These are phyloP conservation scores for Trichophyton benhamiae DNA, from an alignment of 2,329 filamentous ascomycete genomes.

Conservation along the genomic window DNA sequence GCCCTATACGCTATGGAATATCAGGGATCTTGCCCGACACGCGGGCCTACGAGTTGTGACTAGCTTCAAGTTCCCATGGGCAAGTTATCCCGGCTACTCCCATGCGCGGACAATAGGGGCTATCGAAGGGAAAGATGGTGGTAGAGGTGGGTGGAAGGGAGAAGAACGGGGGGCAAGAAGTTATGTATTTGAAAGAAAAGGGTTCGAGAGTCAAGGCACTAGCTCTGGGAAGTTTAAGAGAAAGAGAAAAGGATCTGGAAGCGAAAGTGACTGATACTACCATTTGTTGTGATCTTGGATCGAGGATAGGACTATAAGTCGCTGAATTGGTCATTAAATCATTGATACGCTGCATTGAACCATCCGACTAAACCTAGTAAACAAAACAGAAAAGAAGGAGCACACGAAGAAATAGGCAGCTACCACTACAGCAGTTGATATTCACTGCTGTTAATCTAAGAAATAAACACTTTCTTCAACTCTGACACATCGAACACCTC, in stretches of 20 bases:
- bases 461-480: constrained; percentile 84
- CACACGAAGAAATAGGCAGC: too few species aligned
- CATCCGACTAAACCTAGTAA: background rate
- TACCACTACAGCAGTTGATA: background rate
- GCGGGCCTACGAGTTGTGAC: constrained; percentile 35
- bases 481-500: constrained; percentile 50
- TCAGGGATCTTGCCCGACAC: constrained; percentile 74
- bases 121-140: constrained; percentile 28
- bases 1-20: constrained; percentile 93
- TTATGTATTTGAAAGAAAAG: constrained; percentile 35
- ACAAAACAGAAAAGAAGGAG: background rate
- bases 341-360: background rate
- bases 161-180: constrained; percentile 37
- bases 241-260: constrained; percentile 27
- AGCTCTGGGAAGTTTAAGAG: constrained; percentile 10
- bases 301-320: background rate
- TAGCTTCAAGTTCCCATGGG: constrained; percentile 38
- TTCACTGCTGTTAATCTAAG: constrained; percentile 34
- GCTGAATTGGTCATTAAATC: background rate
- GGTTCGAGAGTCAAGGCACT: constrained; percentile 22
- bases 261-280: constrained; percentile 19
- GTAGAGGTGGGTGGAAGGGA: constrained; percentile 35
- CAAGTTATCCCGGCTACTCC: constrained; percentile 35
- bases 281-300: background rate
- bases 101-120: constrained; percentile 37